phyloP scores from a whole-genome alignment of 1,284 basidiomycete species.

The Psilocybe mexicana region DNA sequence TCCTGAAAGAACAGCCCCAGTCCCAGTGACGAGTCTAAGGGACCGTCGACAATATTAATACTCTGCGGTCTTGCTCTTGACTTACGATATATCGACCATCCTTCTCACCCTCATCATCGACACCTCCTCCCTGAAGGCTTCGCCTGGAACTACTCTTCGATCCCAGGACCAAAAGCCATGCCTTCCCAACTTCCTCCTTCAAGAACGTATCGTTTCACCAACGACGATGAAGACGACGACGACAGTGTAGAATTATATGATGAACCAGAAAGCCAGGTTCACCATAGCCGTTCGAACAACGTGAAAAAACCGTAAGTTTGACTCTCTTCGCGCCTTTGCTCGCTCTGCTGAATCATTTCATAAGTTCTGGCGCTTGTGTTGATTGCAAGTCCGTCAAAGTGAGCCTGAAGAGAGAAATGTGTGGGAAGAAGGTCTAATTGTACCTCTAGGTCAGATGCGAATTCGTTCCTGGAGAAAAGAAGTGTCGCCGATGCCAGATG shows the following conservation, averaged over 20 bases:
- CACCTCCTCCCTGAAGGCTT: not conserved
- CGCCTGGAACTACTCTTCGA: not conserved
- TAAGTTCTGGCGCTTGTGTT: slow-evolving; percentile 49
- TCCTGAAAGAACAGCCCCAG: not conserved
- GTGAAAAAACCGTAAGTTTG: slow-evolving; percentile 29
- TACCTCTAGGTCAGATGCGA: slow-evolving; percentile 51
- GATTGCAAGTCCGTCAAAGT: slow-evolving; percentile 65
- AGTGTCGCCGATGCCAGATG: slow-evolving; percentile 47
- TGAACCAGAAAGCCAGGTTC: slow-evolving; percentile 8
- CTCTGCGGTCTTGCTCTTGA: not conserved
- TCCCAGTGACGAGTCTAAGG: no score
- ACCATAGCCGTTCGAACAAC: slow-evolving; percentile 9
- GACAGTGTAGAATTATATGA: slow-evolving; percentile 26
- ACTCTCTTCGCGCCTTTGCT: not conserved
- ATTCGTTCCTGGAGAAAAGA: slow-evolving; percentile 42
- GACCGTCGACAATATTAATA: slow-evolving; percentile 6
- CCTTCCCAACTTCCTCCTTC: slow-evolving; percentile 15
- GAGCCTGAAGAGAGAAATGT: slow-evolving; percentile 7
- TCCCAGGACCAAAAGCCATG: slow-evolving; percentile 4
- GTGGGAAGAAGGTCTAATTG: not conserved
- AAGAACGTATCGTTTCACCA: slow-evolving; percentile 22
- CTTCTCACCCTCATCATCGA: not conserved
- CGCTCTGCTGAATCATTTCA: slow-evolving; percentile 3
- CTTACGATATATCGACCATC: not conserved
- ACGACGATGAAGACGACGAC: slow-evolving; percentile 26